phyloP scores from a whole-genome alignment of 257 asterid species.

The Scutellaria baicalensis region DNA sequence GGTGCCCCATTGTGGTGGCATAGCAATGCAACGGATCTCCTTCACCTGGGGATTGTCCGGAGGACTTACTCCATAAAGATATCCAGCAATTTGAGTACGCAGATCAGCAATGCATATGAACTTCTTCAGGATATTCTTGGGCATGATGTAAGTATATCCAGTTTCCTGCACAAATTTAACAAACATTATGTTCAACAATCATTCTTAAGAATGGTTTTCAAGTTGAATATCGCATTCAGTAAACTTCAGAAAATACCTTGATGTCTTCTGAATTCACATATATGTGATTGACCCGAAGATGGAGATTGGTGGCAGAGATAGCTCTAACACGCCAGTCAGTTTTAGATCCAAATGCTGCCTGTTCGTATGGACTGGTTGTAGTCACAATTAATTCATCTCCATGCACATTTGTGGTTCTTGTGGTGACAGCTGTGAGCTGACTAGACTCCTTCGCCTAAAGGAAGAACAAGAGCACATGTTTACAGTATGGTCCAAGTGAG shows the following conservation, averaged over 20 bases:
- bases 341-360: slow-evolving; percentile 77
- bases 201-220: background rate
- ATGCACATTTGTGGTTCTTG: slow-evolving; percentile 87
- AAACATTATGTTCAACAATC: background rate
- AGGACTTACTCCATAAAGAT: slow-evolving; percentile 89
- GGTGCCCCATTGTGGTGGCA: slow-evolving; percentile 99
- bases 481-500: background rate
- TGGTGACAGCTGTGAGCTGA: slow-evolving; percentile 96
- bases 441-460: slow-evolving; percentile 85
- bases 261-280: slow-evolving; percentile 98
- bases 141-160: slow-evolving; percentile 96
- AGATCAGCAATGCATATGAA: slow-evolving; percentile 95
- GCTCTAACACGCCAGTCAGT: slow-evolving; percentile 99
- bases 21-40: slow-evolving; percentile 93
- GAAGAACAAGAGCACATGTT: background rate
- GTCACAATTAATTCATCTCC: slow-evolving; percentile 93
- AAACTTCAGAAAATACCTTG: slow-evolving; percentile 40
- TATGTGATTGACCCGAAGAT: slow-evolving; percentile 94
- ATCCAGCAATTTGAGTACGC: slow-evolving; percentile 92
- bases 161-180: slow-evolving; percentile 68
- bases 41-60: slow-evolving; percentile 99
- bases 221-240: background rate
- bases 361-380: slow-evolving; percentile 95
- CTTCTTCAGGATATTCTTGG: slow-evolving; percentile 92
- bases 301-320: slow-evolving; percentile 93